These are phyloP conservation scores for Eucommia ulmoides DNA, from an alignment of 257 asterid genomes.

Conservation along the genomic window DNA sequence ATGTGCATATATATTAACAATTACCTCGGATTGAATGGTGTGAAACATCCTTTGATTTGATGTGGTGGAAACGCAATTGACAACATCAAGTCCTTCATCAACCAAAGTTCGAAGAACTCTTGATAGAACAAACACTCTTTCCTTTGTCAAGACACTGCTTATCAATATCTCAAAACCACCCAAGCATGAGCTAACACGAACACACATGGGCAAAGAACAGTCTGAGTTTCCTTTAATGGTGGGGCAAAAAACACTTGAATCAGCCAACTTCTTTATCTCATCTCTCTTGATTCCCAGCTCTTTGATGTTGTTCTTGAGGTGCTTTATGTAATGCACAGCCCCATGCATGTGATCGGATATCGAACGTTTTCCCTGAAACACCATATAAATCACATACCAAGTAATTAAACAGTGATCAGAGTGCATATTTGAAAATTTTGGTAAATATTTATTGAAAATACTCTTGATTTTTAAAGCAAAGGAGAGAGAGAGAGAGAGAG, in stretches of 20 bases:
- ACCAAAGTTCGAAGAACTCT: conserved; percentile 18
- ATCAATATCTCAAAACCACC: conserved; percentile 38
- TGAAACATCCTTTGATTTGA: conserved; percentile 20
- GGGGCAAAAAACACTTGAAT: not conserved
- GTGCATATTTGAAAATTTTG: no score
- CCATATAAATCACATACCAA: no score
- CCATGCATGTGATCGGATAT: conserved; percentile 42
- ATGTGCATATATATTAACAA: not conserved
- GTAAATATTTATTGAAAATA: no score
- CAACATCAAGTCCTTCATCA: conserved; percentile 19
- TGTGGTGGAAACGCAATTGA: conserved; percentile 34
- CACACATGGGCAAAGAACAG: conserved; percentile 1
- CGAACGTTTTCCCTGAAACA: conserved; percentile 38
- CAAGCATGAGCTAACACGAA: conserved; percentile 14
- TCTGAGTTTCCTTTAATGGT: not conserved
- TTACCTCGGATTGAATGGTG: conserved; percentile 12
- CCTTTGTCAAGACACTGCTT: conserved; percentile 4
- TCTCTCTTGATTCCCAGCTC: conserved; percentile 23
- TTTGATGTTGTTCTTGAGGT: conserved; percentile 15
- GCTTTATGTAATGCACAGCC: conserved; percentile 36
- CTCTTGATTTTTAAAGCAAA: no score
- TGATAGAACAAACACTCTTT: conserved; percentile 22
- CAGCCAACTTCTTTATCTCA: conserved; percentile 4
- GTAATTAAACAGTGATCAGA: no score
- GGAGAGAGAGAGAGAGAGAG: no score